Base-by-base conservation (phyloP, 352 stramenopile species). In the Phytopythium sindhum region DNA sequence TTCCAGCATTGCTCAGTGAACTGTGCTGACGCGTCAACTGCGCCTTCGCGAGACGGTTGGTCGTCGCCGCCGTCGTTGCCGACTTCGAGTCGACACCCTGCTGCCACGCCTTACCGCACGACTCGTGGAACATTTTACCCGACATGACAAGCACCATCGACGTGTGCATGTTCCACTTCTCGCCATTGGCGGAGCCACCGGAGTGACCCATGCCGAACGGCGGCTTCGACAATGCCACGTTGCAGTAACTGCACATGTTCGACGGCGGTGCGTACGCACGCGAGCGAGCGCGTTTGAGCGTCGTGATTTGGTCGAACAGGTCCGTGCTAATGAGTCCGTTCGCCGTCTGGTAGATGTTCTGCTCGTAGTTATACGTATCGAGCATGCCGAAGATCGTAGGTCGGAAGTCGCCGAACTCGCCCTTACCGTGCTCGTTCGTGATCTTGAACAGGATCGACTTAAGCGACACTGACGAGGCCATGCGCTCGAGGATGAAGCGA, bases 361-460 rank as follows among this genome's bases (percentile, higher is more conserved):
- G 82, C 69, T 96, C 88, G 75, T 96, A 93, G 71, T 93, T 93
- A 77, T 94, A 95, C 57, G 93, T 97, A 69, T 93, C 89, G n/a
- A 98, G 69, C 79, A 98, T 97, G 68, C 88, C 93, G 41, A 97
- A 93, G 61, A 98, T 94, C 55, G 96, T 98, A 45, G 97, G 91
- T 2, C 93, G 88, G 70, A 98, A 96, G 65, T 98, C 95, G 24
- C 93, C 93, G 65, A 98, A 96, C 47, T 92, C 86, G 68, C 89
- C 96, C 59, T 91, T 90, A 12, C 91, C 89, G 73, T 98, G 90
- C 69, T 98, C 95, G 52, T 90, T 97, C 55, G 93, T 98, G 59
- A 98, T 96, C 78, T 98, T 98, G 60, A 96, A 95, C 57, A 98
- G 73, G 41, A 98, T 94, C 64, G 96, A 91, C 69, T 90, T 91